Percentiles rank a stretch among this genome's conserved stretches.
Conservation (phyloP, 2,329 filamentous ascomycete genomes). For the Trichocomaceae sp. region DNA sequence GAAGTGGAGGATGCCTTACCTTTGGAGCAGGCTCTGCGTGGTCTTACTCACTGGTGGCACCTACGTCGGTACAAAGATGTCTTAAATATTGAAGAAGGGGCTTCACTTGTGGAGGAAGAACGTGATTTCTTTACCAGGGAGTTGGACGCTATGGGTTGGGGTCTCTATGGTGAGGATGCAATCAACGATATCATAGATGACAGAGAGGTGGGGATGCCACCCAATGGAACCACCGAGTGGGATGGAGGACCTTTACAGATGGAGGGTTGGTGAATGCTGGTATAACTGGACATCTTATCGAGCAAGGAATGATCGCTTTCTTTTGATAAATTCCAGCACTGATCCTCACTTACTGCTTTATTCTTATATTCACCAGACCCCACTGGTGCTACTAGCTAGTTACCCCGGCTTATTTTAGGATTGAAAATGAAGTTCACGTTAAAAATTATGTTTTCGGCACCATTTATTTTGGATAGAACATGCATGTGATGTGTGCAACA, state of each 20-base stretch:
- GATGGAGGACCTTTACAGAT: constrained; percentile 31
- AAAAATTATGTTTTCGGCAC: background rate
- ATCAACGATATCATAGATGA: constrained; percentile 23
- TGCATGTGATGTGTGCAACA: background rate
- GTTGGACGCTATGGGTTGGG: constrained; percentile 62
- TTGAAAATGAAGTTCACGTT: background rate
- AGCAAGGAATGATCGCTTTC: background rate
- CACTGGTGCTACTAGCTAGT: background rate
- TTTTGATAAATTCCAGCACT: background rate
- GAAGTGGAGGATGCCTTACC: constrained; percentile 91
- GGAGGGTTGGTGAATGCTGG: constrained; percentile 25
- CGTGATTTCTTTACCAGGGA: constrained; percentile 74
- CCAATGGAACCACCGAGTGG: constrained; percentile 29
- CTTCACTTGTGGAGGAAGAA: constrained; percentile 60
- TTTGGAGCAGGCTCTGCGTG: constrained; percentile 81
- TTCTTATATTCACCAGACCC: background rate
- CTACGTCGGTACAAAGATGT: constrained; percentile 72
- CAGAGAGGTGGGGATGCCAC: constrained; percentile 20
- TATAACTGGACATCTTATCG: no score
- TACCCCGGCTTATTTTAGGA: background rate
- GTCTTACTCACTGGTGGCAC: constrained; percentile 92
- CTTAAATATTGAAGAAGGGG: constrained; percentile 49
- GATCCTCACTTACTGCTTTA: background rate
- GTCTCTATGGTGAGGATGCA: constrained; percentile 33
- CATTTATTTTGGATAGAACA: background rate